phyloP scores from a whole-genome alignment of 805 yeast species.

The Metschnikowia similis region DNA sequence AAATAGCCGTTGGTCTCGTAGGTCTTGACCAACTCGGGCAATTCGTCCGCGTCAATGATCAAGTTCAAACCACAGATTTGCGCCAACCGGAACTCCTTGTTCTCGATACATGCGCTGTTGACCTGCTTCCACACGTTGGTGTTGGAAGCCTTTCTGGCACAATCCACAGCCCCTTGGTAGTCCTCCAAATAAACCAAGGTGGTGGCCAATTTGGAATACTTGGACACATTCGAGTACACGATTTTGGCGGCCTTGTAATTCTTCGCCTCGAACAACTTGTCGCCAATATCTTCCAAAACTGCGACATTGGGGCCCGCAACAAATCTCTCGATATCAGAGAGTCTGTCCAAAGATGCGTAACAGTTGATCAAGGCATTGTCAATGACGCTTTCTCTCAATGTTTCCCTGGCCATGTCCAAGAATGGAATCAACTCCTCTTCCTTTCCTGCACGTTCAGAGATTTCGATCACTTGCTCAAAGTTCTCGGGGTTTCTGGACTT shows the following conservation, averaged over 20 bases:
- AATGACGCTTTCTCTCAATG: slow-evolving; percentile 84
- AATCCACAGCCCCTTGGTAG: slow-evolving; percentile 95
- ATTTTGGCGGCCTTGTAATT: slow-evolving; percentile 92
- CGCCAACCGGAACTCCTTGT: slow-evolving; percentile 92
- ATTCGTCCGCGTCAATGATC: slow-evolving; percentile 95
- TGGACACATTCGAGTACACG: slow-evolving; percentile 79
- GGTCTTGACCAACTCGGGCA: slow-evolving; percentile 79
- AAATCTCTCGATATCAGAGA: slow-evolving; percentile 78
- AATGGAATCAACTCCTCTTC: slow-evolving; percentile 88
- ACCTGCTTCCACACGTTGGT: slow-evolving; percentile 96
- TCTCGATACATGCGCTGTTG: slow-evolving; percentile 91
- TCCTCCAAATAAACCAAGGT: slow-evolving; percentile 89
- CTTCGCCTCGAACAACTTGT: slow-evolving; percentile 71
- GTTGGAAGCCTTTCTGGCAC: slow-evolving; percentile 97
- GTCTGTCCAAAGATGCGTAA: slow-evolving; percentile 72
- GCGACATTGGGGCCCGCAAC: slow-evolving; percentile 89
- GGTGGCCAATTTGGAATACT: slow-evolving; percentile 95
- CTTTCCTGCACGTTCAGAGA: slow-evolving; percentile 91
- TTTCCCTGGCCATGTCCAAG: slow-evolving; percentile 86
- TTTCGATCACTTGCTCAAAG: slow-evolving; percentile 87
- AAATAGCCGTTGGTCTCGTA: slow-evolving; percentile 91
- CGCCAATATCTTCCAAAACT: slow-evolving; percentile 88
- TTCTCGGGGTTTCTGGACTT: slow-evolving; percentile 89
- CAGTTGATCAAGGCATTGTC: slow-evolving; percentile 90
- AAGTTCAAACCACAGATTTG: slow-evolving; percentile 98